Conservation (phyloP, 163 green algal species). For the Volvox carteri region DNA sequence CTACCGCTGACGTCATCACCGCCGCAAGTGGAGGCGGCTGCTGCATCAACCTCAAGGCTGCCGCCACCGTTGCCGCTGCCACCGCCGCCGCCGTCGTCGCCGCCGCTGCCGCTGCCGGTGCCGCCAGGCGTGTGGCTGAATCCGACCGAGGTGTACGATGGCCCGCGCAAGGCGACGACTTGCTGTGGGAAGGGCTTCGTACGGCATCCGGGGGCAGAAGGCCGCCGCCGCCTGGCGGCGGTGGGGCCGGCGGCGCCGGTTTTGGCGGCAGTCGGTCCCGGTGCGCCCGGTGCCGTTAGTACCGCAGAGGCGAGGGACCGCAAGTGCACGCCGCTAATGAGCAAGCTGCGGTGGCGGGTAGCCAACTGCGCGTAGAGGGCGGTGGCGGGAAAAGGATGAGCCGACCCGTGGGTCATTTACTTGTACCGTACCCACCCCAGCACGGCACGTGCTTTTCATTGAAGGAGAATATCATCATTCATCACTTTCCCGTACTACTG, state of each 20-base stretch:
- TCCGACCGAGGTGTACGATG: neutral
- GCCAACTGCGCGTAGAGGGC: slow-evolving; percentile 1
- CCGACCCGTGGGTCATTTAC: neutral
- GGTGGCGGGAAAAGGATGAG: neutral
- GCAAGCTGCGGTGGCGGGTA: neutral
- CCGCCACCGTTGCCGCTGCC: neutral
- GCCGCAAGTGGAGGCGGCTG: neutral
- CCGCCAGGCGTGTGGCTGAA: neutral
- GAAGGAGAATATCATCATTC: too few relatives aligned
- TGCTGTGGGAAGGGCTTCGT: neutral
- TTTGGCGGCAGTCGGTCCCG: neutral
- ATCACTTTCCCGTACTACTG: too few relatives aligned
- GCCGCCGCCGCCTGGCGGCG: neutral
- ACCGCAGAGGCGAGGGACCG: neutral
- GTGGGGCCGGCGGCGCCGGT: neutral
- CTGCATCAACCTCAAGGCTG: too few relatives aligned
- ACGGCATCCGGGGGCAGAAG: neutral
- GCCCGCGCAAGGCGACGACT: neutral
- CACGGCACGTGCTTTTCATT: too few relatives aligned
- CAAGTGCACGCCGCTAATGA: slow-evolving; percentile 18
- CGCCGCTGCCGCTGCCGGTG: neutral
- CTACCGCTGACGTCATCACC: neutral
- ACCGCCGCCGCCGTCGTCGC: neutral
- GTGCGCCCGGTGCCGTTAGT: neutral
- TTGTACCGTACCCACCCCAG: too few relatives aligned